These are phyloP conservation scores for Leccinum disarticulatum DNA, from an alignment of 768 basidiomycete genomes.

Conservation along the genomic window DNA sequence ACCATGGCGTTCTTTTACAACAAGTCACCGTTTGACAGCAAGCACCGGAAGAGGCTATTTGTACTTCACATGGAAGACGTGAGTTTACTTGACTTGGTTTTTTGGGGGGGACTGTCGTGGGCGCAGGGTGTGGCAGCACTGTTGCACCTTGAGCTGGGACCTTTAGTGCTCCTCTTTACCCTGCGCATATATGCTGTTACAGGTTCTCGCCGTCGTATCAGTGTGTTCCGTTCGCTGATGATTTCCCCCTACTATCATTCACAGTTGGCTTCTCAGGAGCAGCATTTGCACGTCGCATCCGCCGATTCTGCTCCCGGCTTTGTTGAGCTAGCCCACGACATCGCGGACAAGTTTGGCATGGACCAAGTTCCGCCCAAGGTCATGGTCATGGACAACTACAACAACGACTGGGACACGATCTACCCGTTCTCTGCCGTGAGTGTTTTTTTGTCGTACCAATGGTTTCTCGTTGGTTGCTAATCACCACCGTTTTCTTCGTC, in stretches of 20 bases:
- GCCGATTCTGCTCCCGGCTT: conserved; percentile 85
- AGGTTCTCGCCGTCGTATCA: neutral
- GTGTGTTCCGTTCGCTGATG: conserved; percentile 2
- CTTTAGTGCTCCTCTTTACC: too few species aligned
- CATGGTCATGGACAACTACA: conserved; percentile 70
- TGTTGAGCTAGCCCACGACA: conserved; percentile 54
- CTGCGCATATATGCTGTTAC: too few species aligned
- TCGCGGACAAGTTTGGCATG: conserved; percentile 61
- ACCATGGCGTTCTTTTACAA: conserved; percentile 61
- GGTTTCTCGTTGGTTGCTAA: neutral
- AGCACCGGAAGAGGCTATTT: conserved; percentile 88
- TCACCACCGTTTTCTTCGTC: neutral
- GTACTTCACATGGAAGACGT: conserved; percentile 87
- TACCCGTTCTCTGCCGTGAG: conserved; percentile 78
- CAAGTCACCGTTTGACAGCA: conserved; percentile 67
- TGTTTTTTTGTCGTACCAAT: neutral
- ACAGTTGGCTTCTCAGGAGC: conserved; percentile 69
- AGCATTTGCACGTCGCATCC: conserved; percentile 76
- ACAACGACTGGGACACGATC: conserved; percentile 85
- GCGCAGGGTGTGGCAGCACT: too few species aligned
- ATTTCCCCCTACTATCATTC: neutral
- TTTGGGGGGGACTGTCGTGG: neutral
- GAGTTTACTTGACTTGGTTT: conserved; percentile 25
- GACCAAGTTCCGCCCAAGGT: conserved; percentile 39
- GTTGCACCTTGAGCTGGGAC: too few species aligned